phyloP scores from a whole-genome alignment of 768 basidiomycete species.

The Ephemerocybe angulata region DNA sequence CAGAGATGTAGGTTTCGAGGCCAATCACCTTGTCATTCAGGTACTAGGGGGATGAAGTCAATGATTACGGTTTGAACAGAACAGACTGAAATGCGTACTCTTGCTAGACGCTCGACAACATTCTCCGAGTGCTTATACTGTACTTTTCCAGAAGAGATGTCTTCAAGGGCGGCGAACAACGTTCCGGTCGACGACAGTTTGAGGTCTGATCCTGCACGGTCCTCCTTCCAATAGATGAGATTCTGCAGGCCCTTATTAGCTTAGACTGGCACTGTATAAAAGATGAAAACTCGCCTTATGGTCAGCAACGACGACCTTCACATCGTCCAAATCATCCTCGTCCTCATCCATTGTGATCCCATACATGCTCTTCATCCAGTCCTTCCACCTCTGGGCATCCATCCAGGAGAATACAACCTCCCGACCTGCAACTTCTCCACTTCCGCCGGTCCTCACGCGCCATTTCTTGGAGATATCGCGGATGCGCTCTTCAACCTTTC shows the following conservation, averaged over 20 bases:
- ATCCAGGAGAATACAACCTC: constrained; percentile 88
- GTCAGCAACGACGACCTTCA: constrained; percentile 70
- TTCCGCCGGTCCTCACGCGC: constrained; percentile 45
- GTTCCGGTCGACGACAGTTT: constrained; percentile 46
- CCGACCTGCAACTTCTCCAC: constrained; percentile 37
- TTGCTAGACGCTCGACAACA: constrained; percentile 58
- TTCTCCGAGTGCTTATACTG: constrained; percentile 66
- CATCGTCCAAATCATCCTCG: constrained; percentile 32
- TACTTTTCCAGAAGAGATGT: constrained; percentile 49
- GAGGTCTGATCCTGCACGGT: constrained; percentile 52
- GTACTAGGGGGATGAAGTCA: constrained; percentile 24
- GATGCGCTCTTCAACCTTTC: constrained; percentile 44
- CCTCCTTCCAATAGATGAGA: constrained; percentile 73
- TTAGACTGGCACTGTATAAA: background rate
- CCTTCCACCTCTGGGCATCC: constrained; percentile 78
- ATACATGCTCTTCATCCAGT: constrained; percentile 93
- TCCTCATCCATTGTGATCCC: constrained; percentile 41
- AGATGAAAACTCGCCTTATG: constrained; percentile 55
- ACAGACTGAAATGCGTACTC: constrained; percentile 38
- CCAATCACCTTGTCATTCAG: constrained; percentile 39
- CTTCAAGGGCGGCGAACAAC: constrained; percentile 70
- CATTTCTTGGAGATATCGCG: constrained; percentile 56
- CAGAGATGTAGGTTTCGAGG: constrained; percentile 34
- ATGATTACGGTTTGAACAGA: constrained; percentile 1
- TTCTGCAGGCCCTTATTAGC: constrained; percentile 35